Evolutionary conservation across 192 early-diverging fungal species (phyloP), one percentile per base, ranked within the genome.

Genomic region (Coemansia sp.): DNA sequence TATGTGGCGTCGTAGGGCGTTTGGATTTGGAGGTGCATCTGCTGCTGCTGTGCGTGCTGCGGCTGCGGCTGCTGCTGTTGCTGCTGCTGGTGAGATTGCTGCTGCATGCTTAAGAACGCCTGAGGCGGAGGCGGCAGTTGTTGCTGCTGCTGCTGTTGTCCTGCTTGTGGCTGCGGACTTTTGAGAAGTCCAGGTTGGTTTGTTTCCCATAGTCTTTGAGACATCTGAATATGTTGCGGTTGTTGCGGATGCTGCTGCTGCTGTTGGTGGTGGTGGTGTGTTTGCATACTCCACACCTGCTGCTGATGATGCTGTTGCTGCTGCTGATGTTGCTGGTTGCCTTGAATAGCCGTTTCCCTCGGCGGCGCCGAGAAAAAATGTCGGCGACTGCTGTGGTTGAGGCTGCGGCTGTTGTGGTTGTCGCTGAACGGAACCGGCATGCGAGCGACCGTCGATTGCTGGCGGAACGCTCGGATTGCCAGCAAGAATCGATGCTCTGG

Each of bases 291-390:
- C 65, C 65, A 67, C 13, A 67, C 57, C 46, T 65, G 63, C 41
- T 74, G 72, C 37, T 73, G 67, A 53, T 11, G 19, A 7, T 53
- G 50, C 19, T 22, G 19, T 20, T 75, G 74, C 22, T 65, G 62
- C 53, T 68, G 60, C 63, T 69, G 65, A 43, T 67, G 68, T 43
- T 76, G 76, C 68, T 82, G 76, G 25, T 69, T 43, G 74, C 39
- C 74, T 69, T 83, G 81, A 32, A 71, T 78, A 83, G 75, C 76
- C 72, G 76, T 70, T 78, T 83, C 81, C 75, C 75, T 77, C 81
- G 75, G 81, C 81, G 74, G 74, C 80, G 71, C 80, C 72, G 75
- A 77, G 75, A 75, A 78, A 75, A 78, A 77, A 77, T 6, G 75
- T 74, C 22, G 81, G 73, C 6, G 76, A 78, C 61, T 84, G 81